Evolutionary conservation across 345 rosid species (phyloP).

Genomic region (Brassica cretica): DNA sequence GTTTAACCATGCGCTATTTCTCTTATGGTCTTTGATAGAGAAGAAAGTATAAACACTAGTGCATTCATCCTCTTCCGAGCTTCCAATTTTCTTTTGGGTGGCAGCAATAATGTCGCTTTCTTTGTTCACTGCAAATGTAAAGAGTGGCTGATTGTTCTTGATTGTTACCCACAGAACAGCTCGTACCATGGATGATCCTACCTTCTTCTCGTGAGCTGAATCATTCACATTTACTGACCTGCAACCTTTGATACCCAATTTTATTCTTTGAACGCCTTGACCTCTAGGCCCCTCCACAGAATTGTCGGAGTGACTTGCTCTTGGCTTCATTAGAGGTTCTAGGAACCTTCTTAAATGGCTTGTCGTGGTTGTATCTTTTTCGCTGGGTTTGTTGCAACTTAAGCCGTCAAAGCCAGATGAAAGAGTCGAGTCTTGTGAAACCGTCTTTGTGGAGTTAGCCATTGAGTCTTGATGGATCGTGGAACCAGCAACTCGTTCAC

Average conservation of each 20-base stretch:
- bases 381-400: conserved; percentile 36
- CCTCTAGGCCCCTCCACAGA: conserved; percentile 42
- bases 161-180: conserved; percentile 71
- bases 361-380: conserved; percentile 53
- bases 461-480: conserved; percentile 38
- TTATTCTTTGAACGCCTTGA: conserved; percentile 48
- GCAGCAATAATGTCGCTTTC: conserved; percentile 73
- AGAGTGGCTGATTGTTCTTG: conserved; percentile 77
- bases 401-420: conserved; percentile 42
- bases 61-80: conserved; percentile 52
- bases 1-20: conserved; percentile 68
- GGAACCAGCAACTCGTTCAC: conserved; percentile 46
- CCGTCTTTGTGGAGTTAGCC: conserved; percentile 43
- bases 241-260: conserved; percentile 43
- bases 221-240: conserved; percentile 41
- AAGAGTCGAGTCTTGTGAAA: conserved; percentile 44
- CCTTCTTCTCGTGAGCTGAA: conserved; percentile 48
- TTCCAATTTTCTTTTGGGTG: conserved; percentile 56
- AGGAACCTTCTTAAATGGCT: conserved; percentile 88
- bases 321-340: conserved; percentile 72
- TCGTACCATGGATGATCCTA: conserved; percentile 58
- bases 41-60: conserved; percentile 69
- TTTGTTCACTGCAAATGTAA: conserved; percentile 79
- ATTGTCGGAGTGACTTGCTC: conserved; percentile 40
- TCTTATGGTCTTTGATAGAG: conserved; percentile 67